These are phyloP conservation scores for Mariannaea elegans DNA, from an alignment of 2,329 filamentous ascomycete genomes.

Conservation along the genomic window DNA sequence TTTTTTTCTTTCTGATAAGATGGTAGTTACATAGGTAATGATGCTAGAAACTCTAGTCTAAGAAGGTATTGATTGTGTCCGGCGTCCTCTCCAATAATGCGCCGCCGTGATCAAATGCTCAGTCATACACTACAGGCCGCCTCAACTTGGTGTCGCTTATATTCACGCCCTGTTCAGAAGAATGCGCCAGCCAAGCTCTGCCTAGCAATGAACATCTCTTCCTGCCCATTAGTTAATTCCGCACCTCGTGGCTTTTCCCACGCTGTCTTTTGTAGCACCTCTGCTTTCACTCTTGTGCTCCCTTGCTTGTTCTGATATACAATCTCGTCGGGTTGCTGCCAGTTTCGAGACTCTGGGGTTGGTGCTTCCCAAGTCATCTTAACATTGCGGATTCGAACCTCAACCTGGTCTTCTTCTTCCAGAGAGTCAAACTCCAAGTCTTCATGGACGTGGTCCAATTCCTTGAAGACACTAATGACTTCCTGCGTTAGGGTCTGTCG, in stretches of 20 bases:
- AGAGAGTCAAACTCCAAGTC: constrained; percentile 25
- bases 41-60: too few species aligned
- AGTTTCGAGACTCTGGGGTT: background rate
- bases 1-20: too few species aligned
- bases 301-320: background rate
- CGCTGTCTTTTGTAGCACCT: constrained; percentile 12
- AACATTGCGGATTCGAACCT: constrained; percentile 12
- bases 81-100: too few species aligned
- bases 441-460: constrained; percentile 18
- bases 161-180: constrained; percentile 22
- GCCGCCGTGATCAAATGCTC: too few species aligned
- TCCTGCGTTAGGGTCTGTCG: constrained; percentile 28
- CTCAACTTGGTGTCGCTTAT: background rate
- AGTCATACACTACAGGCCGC: too few species aligned
- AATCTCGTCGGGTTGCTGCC: background rate
- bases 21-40: too few species aligned
- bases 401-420: constrained; percentile 16
- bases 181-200: constrained; percentile 30
- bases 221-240: constrained; percentile 19
- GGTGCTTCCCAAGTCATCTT: constrained; percentile 24
- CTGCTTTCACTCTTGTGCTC: background rate
- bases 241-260: constrained; percentile 17
- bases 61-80: too few species aligned
- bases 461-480: constrained; percentile 32
- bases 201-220: constrained; percentile 29